A percentile compares a stretch with the other conserved stretches of the same genome.
Conservation (phyloP, 306 rosid species). For the Ceratonia siliqua region DNA sequence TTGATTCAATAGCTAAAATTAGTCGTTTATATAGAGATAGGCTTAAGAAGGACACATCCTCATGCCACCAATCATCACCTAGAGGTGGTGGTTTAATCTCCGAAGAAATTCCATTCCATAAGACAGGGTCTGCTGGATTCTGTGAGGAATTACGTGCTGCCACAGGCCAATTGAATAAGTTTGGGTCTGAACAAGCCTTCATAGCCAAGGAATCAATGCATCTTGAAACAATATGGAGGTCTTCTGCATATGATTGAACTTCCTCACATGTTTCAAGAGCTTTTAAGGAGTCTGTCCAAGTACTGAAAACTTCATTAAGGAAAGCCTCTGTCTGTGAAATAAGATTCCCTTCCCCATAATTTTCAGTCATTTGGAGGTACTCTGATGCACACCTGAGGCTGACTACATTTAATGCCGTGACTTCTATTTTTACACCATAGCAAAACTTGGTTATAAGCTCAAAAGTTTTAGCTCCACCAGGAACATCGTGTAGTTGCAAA, state of each 20-base stretch:
- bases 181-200: slow-evolving; percentile 72
- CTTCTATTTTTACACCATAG: slow-evolving; percentile 67
- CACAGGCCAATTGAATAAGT: slow-evolving; percentile 53
- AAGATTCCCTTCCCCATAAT: slow-evolving; percentile 68
- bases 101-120: slow-evolving; percentile 58
- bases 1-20: slow-evolving; percentile 60
- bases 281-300: slow-evolving; percentile 67
- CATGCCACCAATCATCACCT: slow-evolving; percentile 76
- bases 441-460: slow-evolving; percentile 69
- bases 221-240: slow-evolving; percentile 70
- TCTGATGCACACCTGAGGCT: slow-evolving; percentile 85
- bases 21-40: slow-evolving; percentile 59
- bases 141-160: slow-evolving; percentile 34
- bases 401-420: slow-evolving; percentile 66
- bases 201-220: slow-evolving; percentile 81
- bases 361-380: slow-evolving; percentile 74
- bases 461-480: slow-evolving; percentile 81
- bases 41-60: slow-evolving; percentile 69
- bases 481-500: slow-evolving; percentile 69
- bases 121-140: slow-evolving; percentile 34
- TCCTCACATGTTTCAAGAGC: slow-evolving; percentile 77
- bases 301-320: slow-evolving; percentile 61
- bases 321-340: slow-evolving; percentile 54
- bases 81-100: slow-evolving; percentile 38
- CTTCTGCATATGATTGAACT: slow-evolving; percentile 63